Base-by-base conservation (phyloP, 1,284 basidiomycete species). In the Cutaneotrichosporon cyanovorans region DNA sequence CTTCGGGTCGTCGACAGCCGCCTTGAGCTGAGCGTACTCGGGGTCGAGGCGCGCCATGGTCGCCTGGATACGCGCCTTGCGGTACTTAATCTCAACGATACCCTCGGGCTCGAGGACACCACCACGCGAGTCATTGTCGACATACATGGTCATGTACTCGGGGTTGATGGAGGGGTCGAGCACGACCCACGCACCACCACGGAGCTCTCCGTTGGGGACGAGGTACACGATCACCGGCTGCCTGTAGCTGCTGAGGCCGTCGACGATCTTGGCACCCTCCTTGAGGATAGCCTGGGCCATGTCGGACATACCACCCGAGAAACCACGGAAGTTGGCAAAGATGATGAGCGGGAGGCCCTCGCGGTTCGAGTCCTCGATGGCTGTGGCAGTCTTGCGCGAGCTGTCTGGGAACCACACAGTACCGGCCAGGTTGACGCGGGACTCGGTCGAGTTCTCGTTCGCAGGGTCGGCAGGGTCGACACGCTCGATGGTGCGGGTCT, bases 361-460 rank as follows among this genome's bases (percentile, higher is more conserved):
- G 42, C 91, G 84, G 75, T 93, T 87, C 76, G 98, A 90, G 76
- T 99, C 95, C 72, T 92, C 89, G 75, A 98, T 98, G 15, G 95
- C 92, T 65, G 97, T 95, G 9, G 93, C 95, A 20, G 95, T 99
- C 80, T 99, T 99, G 78, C 96, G 93, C n/a, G 95, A 92, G 22
- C 88, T 93, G 74, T 99, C 98, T 41, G 95, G 95, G 74, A 97
- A 98, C 95, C 95, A 99, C 43, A 81, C 95, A 71, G 98, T 96
- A 63, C 95, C 95, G 30, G 95, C 95, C 69, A 98, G 93, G 83
- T 97, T 92, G 72, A 98, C 91, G 60, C 85, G 84, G 69, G 92
- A 92, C 74, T 99, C 95, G 71, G 92, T 90, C 35, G 93, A 98
- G 35, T 87, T 80, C 21, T 95, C 87, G 73, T 98, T 98, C 48